phyloP scores from a whole-genome alignment of 129 eudicot genomes.

The Escallonia rubra region DNA sequence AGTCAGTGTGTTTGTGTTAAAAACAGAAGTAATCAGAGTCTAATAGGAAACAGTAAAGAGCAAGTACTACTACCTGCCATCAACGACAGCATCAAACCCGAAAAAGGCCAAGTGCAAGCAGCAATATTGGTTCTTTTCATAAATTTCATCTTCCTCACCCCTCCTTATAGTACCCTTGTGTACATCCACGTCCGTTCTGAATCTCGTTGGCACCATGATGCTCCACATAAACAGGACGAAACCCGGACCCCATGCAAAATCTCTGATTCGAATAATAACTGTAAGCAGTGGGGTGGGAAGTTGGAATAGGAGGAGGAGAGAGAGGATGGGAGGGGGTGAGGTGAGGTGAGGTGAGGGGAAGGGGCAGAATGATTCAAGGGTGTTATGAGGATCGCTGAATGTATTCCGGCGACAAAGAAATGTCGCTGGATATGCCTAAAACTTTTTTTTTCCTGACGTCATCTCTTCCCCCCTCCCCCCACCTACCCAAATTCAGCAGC shows the following conservation, averaged over 20 bases:
- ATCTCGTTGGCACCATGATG: constrained; percentile 19
- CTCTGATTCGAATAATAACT: too few relatives aligned
- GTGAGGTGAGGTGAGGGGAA: not conserved
- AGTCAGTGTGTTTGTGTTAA: too few relatives aligned
- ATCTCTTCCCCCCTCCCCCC: too few relatives aligned
- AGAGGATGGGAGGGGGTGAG: not conserved
- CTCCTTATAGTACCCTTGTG: constrained; percentile 35
- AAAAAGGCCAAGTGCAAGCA: constrained; percentile 29
- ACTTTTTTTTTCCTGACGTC: too few relatives aligned
- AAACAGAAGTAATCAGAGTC: too few relatives aligned
- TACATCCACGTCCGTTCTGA: constrained; percentile 39
- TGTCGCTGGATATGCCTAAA: not conserved
- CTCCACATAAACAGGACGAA: constrained; percentile 28
- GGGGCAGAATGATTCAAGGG: too few relatives aligned
- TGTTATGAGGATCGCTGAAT: too few relatives aligned
- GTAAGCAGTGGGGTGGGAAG: constrained; percentile 5
- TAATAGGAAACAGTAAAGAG: too few relatives aligned
- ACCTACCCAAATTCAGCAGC: too few relatives aligned
- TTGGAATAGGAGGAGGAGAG: constrained; percentile 1
- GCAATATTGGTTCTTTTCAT: constrained; percentile 24
- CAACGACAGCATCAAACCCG: constrained; percentile 27
- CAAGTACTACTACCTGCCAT: too few relatives aligned
- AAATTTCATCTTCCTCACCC: constrained; percentile 10
- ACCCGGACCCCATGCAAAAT: not conserved
- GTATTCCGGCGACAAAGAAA: not conserved